A percentile compares a stretch with the other conserved stretches of the same genome.
Evolutionary conservation across 176 grass and related monocot species (phyloP).

Genomic region (bread wheat (Triticum aestivum)): IWGSC_CS_RefSeq_v2.1 NC_057795.1:1241397-1241896

Average conservation of each 20-base stretch:
- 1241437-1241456: slow-evolving; percentile 27
- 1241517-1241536: slow-evolving; percentile 52
- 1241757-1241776: slow-evolving; percentile 44
- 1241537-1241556: slow-evolving; percentile 42
- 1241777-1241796: slow-evolving; percentile 91
- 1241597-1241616: slow-evolving; percentile 52
- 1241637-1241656: slow-evolving; percentile 83
- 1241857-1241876: slow-evolving; percentile 88
- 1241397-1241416: slow-evolving; percentile 32
- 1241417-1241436: slow-evolving; percentile 34
- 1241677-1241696: slow-evolving; percentile 86
- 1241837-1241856: slow-evolving; percentile 92
- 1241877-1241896: slow-evolving; percentile 98
- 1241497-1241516: slow-evolving; percentile 66
- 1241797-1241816: slow-evolving; percentile 82
- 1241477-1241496: slow-evolving; percentile 60
- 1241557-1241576: slow-evolving; percentile 62
- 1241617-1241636: slow-evolving; percentile 58
- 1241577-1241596: slow-evolving; percentile 61
- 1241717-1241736: slow-evolving; percentile 10
- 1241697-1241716: slow-evolving; percentile 1
- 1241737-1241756: slow-evolving; percentile 13
- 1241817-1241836: slow-evolving; percentile 91
- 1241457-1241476: slow-evolving; percentile 50
- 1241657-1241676: slow-evolving; percentile 80